These are phyloP conservation scores for Lathyrus tuberosus DNA, from an alignment of 306 rosid species.

Conservation along the genomic window DNA sequence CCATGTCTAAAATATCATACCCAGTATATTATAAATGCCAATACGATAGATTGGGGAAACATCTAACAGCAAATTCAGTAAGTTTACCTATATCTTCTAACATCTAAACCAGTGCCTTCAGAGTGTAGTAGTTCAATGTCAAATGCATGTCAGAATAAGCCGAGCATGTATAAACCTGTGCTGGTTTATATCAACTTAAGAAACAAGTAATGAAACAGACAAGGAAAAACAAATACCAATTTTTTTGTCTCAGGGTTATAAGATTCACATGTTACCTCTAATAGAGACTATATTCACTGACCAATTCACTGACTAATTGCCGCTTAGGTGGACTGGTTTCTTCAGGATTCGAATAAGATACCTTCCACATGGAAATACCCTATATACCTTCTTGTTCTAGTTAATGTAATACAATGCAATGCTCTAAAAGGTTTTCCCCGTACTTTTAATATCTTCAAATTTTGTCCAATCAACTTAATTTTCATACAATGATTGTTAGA, in stretches of 20 bases:
- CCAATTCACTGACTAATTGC: too few relatives aligned
- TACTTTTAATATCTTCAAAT: too few relatives aligned
- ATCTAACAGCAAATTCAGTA: slow-evolving; percentile 47
- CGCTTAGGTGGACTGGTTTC: too few relatives aligned
- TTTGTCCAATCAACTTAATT: too few relatives aligned
- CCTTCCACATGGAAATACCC: too few relatives aligned
- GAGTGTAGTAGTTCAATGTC: slow-evolving; percentile 49
- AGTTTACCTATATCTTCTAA: slow-evolving; percentile 48
- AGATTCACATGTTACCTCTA: slow-evolving; percentile 89
- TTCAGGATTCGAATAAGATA: too few relatives aligned
- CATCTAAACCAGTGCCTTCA: slow-evolving; percentile 40
- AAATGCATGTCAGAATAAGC: slow-evolving; percentile 47
- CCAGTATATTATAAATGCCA: not conserved
- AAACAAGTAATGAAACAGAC: slow-evolving; percentile 38
- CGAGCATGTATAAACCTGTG: slow-evolving; percentile 48
- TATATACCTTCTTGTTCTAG: too few relatives aligned
- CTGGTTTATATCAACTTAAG: slow-evolving; percentile 49
- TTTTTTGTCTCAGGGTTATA: slow-evolving; percentile 41
- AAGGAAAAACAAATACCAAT: slow-evolving; percentile 36
- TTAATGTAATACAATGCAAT: too few relatives aligned
- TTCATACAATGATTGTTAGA: too few relatives aligned
- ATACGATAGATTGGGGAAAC: slow-evolving; percentile 34
- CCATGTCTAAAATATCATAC: not conserved
- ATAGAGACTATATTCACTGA: too few relatives aligned
- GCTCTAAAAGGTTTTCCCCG: too few relatives aligned